These are phyloP conservation scores for Hypericum perforatum DNA, from an alignment of 345 rosid genomes.

Conservation along the genomic window DNA sequence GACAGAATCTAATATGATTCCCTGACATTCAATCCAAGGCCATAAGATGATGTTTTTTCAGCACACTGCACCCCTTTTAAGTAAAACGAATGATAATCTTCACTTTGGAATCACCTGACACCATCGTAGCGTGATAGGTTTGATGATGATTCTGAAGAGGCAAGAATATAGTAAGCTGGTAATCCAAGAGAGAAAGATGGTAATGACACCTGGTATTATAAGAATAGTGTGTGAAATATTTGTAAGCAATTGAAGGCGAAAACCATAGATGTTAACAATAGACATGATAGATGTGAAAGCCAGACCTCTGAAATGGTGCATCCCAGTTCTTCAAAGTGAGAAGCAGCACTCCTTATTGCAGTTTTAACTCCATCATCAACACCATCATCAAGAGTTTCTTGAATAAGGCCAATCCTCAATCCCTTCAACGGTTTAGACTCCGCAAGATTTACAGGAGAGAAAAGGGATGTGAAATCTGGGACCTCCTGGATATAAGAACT, in stretches of 20 bases:
- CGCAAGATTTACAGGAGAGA: conserved; percentile 27
- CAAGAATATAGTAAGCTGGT: conserved; percentile 86
- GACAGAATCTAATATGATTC: too few species aligned
- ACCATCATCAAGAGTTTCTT: conserved; percentile 68
- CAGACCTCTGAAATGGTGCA: conserved; percentile 52
- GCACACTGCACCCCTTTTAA: neutral
- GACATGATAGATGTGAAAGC: neutral
- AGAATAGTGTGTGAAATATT: neutral
- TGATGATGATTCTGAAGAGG: conserved; percentile 85
- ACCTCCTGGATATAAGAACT: conserved; percentile 41
- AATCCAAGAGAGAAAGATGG: conserved; percentile 82
- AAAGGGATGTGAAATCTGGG: conserved; percentile 54
- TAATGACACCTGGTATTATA: conserved; percentile 49
- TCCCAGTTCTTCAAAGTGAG: conserved; percentile 82
- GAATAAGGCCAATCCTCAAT: conserved; percentile 68
- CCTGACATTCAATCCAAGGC: too few species aligned
- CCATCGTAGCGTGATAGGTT: conserved; percentile 88
- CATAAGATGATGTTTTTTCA: too few species aligned
- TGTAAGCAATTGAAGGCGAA: neutral
- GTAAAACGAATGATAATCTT: neutral
- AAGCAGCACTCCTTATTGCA: conserved; percentile 53
- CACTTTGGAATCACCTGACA: conserved; percentile 41
- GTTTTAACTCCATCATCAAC: conserved; percentile 68
- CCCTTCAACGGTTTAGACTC: conserved; percentile 72
- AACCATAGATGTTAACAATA: conserved; percentile 11